phyloP scores from a whole-genome alignment of 1,139 yeast genomes.

The Eremothecium gossypii region DNA sequence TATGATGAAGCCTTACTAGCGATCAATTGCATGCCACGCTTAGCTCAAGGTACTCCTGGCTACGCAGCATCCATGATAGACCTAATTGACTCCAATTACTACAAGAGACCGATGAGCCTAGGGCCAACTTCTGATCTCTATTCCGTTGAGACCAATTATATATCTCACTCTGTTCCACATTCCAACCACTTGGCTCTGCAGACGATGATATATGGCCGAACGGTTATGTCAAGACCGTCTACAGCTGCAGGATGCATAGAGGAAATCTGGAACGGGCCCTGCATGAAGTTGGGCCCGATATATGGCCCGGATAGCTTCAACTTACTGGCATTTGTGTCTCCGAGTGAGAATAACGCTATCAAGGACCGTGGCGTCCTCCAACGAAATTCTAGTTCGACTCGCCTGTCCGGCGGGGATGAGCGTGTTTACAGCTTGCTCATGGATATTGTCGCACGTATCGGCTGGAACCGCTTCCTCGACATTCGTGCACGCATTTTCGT shows the following conservation, averaged over 20 bases:
- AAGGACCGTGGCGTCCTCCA: slow-evolving; percentile 55
- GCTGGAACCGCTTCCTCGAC: slow-evolving; percentile 83
- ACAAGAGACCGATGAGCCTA: slow-evolving; percentile 23
- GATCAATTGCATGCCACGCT: slow-evolving; percentile 75
- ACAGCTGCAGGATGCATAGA: slow-evolving; percentile 54
- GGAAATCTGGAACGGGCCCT: slow-evolving; percentile 41
- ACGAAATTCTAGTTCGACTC: slow-evolving; percentile 68
- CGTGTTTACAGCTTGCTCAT: slow-evolving; percentile 52
- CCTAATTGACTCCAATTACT: slow-evolving; percentile 16
- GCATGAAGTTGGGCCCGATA: slow-evolving; percentile 36
- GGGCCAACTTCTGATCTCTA: slow-evolving; percentile 46
- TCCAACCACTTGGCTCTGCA: slow-evolving; percentile 21
- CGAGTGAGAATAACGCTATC: slow-evolving; percentile 39
- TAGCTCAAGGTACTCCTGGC: slow-evolving; percentile 17
- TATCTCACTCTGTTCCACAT: slow-evolving; percentile 39
- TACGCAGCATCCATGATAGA: slow-evolving; percentile 15
- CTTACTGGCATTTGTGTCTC: slow-evolving; percentile 33
- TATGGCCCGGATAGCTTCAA: slow-evolving; percentile 51
- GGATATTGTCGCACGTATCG: slow-evolving; percentile 54
- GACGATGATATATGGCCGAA: slow-evolving; percentile 41
- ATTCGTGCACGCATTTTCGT: slow-evolving; percentile 80
- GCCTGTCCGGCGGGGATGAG: slow-evolving; percentile 71
- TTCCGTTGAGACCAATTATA: slow-evolving; percentile 45
- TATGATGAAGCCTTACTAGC: slow-evolving; percentile 71
- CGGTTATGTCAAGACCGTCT: slow-evolving; percentile 46